These are phyloP conservation scores for Leccinum arenicola DNA, from an alignment of 768 basidiomycete species.

Conservation along the genomic window DNA sequence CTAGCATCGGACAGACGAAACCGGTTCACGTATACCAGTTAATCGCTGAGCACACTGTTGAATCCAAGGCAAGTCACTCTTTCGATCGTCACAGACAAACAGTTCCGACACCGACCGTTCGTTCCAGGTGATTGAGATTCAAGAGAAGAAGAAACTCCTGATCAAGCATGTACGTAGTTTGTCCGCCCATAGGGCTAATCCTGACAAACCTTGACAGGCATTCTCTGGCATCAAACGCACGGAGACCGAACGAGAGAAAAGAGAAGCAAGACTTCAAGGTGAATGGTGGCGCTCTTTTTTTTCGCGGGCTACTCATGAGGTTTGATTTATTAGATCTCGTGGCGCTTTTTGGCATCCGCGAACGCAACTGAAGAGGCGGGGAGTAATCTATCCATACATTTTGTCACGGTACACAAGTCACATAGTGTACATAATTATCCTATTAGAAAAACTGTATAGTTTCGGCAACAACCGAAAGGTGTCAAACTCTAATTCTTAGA, in stretches of 20 bases:
- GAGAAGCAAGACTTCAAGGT: conserved; percentile 83
- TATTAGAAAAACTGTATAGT: conserved; percentile 28
- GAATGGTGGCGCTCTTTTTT: conserved; percentile 9
- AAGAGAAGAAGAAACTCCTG: conserved; percentile 77
- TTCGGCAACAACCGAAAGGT: conserved; percentile 21
- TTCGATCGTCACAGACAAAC: neutral
- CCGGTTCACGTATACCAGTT: conserved; percentile 85
- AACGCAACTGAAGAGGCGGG: conserved; percentile 8
- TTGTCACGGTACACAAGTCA: neutral
- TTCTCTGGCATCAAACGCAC: conserved; percentile 79
- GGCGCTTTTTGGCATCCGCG: conserved; percentile 49
- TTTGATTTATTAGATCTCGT: conserved; percentile 48
- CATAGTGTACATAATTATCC: neutral
- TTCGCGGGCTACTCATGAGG: neutral
- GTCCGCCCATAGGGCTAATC: neutral
- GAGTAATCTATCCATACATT: neutral
- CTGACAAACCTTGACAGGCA: conserved; percentile 45
- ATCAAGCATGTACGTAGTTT: conserved; percentile 60
- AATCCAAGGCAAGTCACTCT: conserved; percentile 62
- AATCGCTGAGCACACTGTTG: conserved; percentile 87
- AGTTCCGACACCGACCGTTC: neutral
- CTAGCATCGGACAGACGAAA: conserved; percentile 76
- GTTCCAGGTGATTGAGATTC: conserved; percentile 72
- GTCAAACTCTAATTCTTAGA: conserved; percentile 25
- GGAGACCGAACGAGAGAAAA: conserved; percentile 73